These are phyloP conservation scores for Marasmius sp. DNA, from an alignment of 1,284 basidiomycete species.

Conservation along the genomic window DNA sequence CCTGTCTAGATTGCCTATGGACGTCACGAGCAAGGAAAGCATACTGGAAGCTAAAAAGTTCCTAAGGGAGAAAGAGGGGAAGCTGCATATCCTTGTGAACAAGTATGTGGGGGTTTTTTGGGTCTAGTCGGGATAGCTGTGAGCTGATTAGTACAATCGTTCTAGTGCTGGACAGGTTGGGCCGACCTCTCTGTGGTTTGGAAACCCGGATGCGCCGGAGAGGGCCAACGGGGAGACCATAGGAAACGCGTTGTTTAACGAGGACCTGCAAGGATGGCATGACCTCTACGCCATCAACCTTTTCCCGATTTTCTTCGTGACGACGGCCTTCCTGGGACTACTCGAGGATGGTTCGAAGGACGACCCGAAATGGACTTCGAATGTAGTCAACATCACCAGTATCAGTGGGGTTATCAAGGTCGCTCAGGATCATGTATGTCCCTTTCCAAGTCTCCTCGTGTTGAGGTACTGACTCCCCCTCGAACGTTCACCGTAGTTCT, in stretches of 20 bases:
- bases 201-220: constrained; percentile 53
- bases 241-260: constrained; percentile 64
- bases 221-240: constrained; percentile 61
- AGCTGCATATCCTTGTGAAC: constrained; percentile 77
- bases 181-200: constrained; percentile 58
- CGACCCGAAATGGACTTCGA: constrained; percentile 51
- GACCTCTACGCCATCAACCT: constrained; percentile 65
- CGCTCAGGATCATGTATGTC: constrained; percentile 70
- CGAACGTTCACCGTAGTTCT: constrained; percentile 53
- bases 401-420: constrained; percentile 70
- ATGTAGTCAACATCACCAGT: constrained; percentile 75
- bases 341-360: constrained; percentile 70
- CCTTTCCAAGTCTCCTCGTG: neutral
- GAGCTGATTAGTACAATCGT: neutral
- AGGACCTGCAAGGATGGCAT: constrained; percentile 64
- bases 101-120: constrained; percentile 48
- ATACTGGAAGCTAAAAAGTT: constrained; percentile 54
- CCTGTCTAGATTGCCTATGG: constrained; percentile 58
- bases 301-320: constrained; percentile 72
- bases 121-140: neutral
- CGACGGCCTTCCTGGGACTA: constrained; percentile 73
- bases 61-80: constrained; percentile 63
- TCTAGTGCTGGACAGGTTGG: constrained; percentile 71
- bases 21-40: constrained; percentile 68
- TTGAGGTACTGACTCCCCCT: neutral